Conservation (phyloP, 2,329 filamentous ascomycete species). For the Coniochaeta prunicola region DNA sequence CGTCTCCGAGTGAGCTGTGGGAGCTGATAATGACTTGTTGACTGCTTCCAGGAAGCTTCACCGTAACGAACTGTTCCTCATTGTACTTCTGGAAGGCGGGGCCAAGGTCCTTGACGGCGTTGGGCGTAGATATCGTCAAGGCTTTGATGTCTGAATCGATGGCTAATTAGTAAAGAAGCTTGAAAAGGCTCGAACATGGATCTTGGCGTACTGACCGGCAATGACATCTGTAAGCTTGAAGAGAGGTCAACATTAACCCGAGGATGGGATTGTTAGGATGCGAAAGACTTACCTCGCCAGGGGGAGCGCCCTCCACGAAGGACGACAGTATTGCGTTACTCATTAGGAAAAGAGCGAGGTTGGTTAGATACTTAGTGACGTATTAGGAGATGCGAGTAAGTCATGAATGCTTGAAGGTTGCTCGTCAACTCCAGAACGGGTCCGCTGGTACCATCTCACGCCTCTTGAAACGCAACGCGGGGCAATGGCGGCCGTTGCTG, state of each 20-base stretch:
- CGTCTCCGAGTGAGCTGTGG: constrained; percentile 74
- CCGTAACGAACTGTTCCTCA: constrained; percentile 83
- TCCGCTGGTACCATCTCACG: background rate
- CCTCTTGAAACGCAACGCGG: background rate
- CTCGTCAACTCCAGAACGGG: background rate
- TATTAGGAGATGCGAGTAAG: background rate
- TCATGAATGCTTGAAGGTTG: background rate
- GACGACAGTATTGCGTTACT: constrained; percentile 58
- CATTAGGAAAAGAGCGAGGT: background rate
- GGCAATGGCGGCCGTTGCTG: background rate
- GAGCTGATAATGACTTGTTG: constrained; percentile 79
- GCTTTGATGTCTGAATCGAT: constrained; percentile 71
- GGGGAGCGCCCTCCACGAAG: constrained; percentile 90
- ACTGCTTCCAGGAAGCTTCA: constrained; percentile 82
- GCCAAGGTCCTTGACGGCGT: constrained; percentile 62
- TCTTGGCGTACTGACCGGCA: constrained; percentile 52
- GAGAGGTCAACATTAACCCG: constrained; percentile 9
- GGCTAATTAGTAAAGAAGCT: background rate
- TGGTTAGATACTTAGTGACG: background rate
- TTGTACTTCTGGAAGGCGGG: constrained; percentile 94
- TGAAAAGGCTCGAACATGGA: background rate
- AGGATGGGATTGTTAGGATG: constrained; percentile 3
- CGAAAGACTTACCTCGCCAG: constrained; percentile 73
- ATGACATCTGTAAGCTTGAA: constrained; percentile 77
- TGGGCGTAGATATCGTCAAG: constrained; percentile 63